Percentiles rank a stretch among this genome's conserved stretches.
These are phyloP conservation scores for Colletotrichum cereale DNA, from an alignment of 2,329 filamentous ascomycete genomes.

Conservation along the genomic window DNA sequence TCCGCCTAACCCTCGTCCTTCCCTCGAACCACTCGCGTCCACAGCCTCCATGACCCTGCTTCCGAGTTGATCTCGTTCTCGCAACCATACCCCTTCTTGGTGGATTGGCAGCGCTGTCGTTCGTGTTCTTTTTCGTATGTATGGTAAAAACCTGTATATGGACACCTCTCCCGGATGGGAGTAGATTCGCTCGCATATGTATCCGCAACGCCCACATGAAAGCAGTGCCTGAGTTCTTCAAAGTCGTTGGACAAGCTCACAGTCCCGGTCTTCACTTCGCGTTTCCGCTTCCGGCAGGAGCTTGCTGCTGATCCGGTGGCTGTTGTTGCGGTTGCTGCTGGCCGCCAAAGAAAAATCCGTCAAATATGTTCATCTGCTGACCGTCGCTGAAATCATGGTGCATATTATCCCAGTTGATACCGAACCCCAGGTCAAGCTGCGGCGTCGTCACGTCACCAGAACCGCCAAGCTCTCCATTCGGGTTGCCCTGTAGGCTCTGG, in stretches of 20 bases:
- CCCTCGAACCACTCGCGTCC: not conserved
- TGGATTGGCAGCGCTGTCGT: not conserved
- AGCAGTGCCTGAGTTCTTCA: not conserved
- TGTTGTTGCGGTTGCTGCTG: conserved; percentile 46
- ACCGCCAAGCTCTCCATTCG: conserved; percentile 42
- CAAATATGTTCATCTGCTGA: conserved; percentile 75
- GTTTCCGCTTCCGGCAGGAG: conserved; percentile 10
- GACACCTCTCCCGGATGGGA: not conserved
- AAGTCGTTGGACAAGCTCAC: not conserved
- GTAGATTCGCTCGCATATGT: not conserved
- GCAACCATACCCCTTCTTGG: not conserved
- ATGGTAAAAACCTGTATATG: not conserved
- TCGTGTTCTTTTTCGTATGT: not conserved
- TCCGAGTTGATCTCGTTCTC: not conserved
- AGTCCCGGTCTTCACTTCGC: not conserved
- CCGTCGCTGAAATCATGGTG: conserved; percentile 73
- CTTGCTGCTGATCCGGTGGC: conserved; percentile 38
- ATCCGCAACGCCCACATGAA: not conserved
- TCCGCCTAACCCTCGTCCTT: not conserved
- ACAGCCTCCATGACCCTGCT: not conserved
- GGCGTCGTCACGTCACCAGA: conserved; percentile 54
- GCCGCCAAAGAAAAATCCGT: conserved; percentile 79
- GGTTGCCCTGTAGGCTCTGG: conserved; percentile 57
- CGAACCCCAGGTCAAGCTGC: conserved; percentile 74
- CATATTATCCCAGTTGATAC: conserved; percentile 73